phyloP scores from a whole-genome alignment of 805 yeast species.

The Lipomyces mesembrius region DNA sequence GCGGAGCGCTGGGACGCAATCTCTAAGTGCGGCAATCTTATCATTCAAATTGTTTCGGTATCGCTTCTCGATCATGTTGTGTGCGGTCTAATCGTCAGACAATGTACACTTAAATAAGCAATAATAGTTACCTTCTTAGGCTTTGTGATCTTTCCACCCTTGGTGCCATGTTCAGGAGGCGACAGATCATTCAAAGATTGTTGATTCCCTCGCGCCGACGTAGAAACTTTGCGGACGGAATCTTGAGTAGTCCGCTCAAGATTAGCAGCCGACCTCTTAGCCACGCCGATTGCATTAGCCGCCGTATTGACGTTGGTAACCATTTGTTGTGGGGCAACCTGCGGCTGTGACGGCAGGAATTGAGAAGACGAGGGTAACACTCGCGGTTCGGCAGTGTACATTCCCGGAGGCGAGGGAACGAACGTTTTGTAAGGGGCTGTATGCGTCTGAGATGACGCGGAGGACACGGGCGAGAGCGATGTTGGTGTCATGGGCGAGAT shows the following conservation, averaged over 20 bases:
- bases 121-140: conserved; percentile 41
- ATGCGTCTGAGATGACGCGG: conserved; percentile 21
- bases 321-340: neutral
- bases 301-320: neutral
- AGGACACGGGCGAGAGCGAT: conserved; percentile 29
- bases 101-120: neutral
- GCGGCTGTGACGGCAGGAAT: conserved; percentile 8
- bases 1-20: conserved; percentile 77
- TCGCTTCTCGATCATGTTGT: conserved; percentile 80
- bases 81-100: conserved; percentile 55
- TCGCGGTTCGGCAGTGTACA: conserved; percentile 6
- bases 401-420: conserved; percentile 21
- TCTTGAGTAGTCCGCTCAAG: conserved; percentile 14
- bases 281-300: conserved; percentile 1
- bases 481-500: conserved; percentile 21
- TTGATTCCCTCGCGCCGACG: conserved; percentile 2
- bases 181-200: conserved; percentile 2
- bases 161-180: conserved; percentile 22
- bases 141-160: conserved; percentile 41
- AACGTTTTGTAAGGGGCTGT: conserved; percentile 23
- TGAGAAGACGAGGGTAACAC: conserved; percentile 3
- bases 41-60: conserved; percentile 78
- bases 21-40: conserved; percentile 68
- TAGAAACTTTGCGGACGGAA: conserved; percentile 20
- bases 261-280: conserved; percentile 3